Evolutionary conservation across 768 basidiomycete genomes (phyloP).

Genomic region (Mycena indigotica): DNA sequence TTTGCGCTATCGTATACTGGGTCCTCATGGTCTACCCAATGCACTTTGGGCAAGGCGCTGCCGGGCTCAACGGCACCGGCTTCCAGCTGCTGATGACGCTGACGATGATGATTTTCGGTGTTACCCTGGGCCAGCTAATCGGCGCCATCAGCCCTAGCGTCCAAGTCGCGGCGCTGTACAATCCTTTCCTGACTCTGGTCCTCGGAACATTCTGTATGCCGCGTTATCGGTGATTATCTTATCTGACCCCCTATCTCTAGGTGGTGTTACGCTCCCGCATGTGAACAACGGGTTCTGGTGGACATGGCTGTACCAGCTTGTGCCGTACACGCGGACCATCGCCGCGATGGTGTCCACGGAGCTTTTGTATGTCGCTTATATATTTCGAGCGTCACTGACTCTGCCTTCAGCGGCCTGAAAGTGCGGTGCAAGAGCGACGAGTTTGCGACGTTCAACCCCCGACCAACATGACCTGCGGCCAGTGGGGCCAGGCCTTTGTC

Average conservation of each 20-base stretch:
- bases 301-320: constrained; percentile 75
- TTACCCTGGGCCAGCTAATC: constrained; percentile 73
- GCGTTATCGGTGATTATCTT: not conserved
- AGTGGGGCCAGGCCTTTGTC: constrained; percentile 75
- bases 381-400: constrained; percentile 4
- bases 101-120: constrained; percentile 66
- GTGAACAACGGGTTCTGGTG: constrained; percentile 55
- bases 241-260: constrained; percentile 65
- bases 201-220: constrained; percentile 64
- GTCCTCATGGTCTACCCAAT: constrained; percentile 72
- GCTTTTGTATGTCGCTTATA: constrained; percentile 53
- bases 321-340: constrained; percentile 71
- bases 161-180: constrained; percentile 78
- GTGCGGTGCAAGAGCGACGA: constrained; percentile 71
- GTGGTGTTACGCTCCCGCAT: constrained; percentile 29
- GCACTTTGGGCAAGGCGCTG: constrained; percentile 63
- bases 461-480: constrained; percentile 65
- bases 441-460: constrained; percentile 76
- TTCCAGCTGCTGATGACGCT: constrained; percentile 72
- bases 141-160: constrained; percentile 77
- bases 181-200: constrained; percentile 69
- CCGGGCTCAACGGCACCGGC: constrained; percentile 63
- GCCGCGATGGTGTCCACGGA: constrained; percentile 78
- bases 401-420: constrained; percentile 51
- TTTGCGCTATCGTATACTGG: constrained; percentile 79